These are phyloP conservation scores for Eucalyptus sp. DNA, from an alignment of 345 rosid genomes.

Conservation along the genomic window DNA sequence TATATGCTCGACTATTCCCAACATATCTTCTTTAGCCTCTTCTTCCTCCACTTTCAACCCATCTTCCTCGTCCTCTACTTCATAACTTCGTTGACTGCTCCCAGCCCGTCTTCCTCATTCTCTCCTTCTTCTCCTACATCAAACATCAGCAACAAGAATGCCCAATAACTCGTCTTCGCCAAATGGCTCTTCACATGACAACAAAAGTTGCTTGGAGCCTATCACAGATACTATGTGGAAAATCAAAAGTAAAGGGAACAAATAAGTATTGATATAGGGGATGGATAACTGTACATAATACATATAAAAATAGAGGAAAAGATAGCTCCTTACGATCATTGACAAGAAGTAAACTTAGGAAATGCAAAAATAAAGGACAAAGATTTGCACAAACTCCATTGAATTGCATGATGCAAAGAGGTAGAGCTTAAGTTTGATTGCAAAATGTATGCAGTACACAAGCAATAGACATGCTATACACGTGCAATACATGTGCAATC, in stretches of 20 bases:
- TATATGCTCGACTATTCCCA: background rate
- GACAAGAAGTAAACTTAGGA: background rate
- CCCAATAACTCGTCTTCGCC: accelerated
- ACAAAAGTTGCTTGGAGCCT: accelerated
- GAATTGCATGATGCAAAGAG: background rate
- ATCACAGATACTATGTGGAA: conserved; percentile 2
- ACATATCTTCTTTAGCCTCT: background rate
- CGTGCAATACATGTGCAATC: background rate
- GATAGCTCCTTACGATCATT: background rate
- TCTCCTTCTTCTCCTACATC: background rate
- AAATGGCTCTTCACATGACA: background rate
- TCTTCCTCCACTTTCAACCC: background rate
- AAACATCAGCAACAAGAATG: background rate
- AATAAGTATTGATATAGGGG: no score
- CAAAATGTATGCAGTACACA: no score
- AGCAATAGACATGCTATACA: background rate
- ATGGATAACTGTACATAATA: background rate
- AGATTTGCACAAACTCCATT: background rate
- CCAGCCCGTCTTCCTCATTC: background rate
- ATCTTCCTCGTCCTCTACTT: background rate
- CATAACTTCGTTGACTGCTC: accelerated
- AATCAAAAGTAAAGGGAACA: background rate
- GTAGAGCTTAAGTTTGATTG: background rate
- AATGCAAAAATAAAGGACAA: background rate
- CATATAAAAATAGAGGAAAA: background rate